Evolutionary conservation across 2,329 filamentous ascomycete species (phyloP).

Genomic region (Stagonosporopsis chrysanthemi): DNA sequence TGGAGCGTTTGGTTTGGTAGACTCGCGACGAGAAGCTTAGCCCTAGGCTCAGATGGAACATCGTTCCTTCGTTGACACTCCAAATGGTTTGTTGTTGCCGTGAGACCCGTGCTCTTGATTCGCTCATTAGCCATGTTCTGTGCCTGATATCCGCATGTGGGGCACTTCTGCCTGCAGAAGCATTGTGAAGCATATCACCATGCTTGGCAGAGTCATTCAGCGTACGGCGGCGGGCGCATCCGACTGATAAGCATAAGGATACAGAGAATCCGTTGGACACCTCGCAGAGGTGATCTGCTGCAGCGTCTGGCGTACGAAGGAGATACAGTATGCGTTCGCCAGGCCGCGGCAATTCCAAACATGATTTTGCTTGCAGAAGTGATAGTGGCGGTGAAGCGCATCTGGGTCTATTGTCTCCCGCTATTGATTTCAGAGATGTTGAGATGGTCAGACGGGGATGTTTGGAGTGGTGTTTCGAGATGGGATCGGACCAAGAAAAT

Average conservation of each 20-base stretch:
- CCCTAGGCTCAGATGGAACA: constrained; percentile 13
- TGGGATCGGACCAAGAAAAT: constrained; percentile 10
- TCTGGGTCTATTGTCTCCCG: not conserved
- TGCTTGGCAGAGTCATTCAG: constrained; percentile 8
- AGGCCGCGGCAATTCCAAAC: not conserved
- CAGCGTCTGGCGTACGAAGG: not conserved
- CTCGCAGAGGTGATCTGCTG: not conserved
- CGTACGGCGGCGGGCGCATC: not conserved
- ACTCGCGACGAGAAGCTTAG: constrained; percentile 33
- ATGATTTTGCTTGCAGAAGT: not conserved
- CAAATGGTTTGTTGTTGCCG: constrained; percentile 17
- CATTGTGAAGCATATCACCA: constrained; percentile 17
- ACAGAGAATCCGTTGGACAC: not conserved
- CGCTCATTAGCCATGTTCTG: constrained; percentile 12
- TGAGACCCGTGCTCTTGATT: constrained; percentile 19
- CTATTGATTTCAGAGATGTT: not conserved
- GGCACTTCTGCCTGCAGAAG: constrained; percentile 16
- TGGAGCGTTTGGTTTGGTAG: constrained; percentile 36
- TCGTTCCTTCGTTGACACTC: not conserved
- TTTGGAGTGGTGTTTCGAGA: constrained; percentile 40
- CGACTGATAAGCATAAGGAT: not conserved
- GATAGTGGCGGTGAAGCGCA: not conserved
- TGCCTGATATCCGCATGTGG: constrained; percentile 10
- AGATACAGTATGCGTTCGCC: not conserved
- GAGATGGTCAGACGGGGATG: constrained; percentile 36